Evolutionary conservation across 352 stramenopile genomes (phyloP), one percentile per base, ranked within the genome.

Genomic region (Phytopythium delawarense): DNA sequence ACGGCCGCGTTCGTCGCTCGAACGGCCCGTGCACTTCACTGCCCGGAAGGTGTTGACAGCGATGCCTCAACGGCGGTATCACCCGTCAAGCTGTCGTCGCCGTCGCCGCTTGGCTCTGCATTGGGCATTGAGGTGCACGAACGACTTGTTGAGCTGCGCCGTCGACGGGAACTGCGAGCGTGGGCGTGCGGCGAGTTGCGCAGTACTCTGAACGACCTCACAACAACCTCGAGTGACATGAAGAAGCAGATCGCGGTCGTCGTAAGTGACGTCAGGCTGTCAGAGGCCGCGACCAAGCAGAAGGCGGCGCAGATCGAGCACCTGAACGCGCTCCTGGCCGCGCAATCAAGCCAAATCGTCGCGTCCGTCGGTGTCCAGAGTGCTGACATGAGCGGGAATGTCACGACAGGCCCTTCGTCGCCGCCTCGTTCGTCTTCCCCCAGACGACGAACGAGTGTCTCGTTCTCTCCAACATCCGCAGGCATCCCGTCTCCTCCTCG

Each of bases 131-230:
- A 59, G 2, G 78, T 89, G 6, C 74, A 74, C 5, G 69, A 76
- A 21, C 71, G 75, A 2, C 74, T 83, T 15, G 48, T 57, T 16
- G 73, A 69, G 39, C 71, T 87, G 23, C 71, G 70, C 8, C 73
- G 74, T 1, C 74, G 82, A 11, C 75, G 70, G 28, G 72, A 80
- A 13, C 66, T 91, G 7, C 82, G 82, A 1, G 57, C 48, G 9
- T 89, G 76, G 75, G 82, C 78, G 13, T 89, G 80, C 40, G 72
- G 69, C 28, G 75, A 89, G 30, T 64, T 89, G 12, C 82, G 82
- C 4, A 40, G 51, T 3, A 60, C 61, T 23, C 67, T 91, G 48
- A 88, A 85, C 45, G 79, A 91, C 4, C 70, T 87, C 34, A 56
- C 72, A 45, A 85, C 75, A 18, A 75, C 67, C 11, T 67, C 74